These are phyloP conservation scores for Evansstolkia leycettana DNA, from an alignment of 495 filamentous ascomycete genomes.

Conservation along the genomic window DNA sequence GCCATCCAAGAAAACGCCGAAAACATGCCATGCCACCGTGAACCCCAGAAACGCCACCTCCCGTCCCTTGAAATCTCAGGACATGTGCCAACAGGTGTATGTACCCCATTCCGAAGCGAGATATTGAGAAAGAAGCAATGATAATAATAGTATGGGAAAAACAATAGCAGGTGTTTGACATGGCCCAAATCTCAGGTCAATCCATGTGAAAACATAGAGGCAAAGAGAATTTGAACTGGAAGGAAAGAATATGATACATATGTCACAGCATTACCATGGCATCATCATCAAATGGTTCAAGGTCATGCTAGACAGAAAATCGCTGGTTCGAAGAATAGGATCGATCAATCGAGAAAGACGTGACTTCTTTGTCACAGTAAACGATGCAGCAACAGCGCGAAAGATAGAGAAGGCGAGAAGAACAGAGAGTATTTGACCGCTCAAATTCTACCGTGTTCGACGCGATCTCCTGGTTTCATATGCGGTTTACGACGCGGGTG, in stretches of 20 bases:
- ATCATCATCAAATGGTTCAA: conserved; percentile 10
- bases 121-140: background rate
- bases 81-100: background rate
- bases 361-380: too few species aligned
- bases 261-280: conserved; percentile 12
- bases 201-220: conserved; percentile 2
- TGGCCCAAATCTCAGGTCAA: conserved; percentile 1
- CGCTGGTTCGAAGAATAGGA: background rate
- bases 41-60: conserved; percentile 1
- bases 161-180: conserved; percentile 2
- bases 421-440: background rate
- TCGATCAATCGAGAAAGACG: too few species aligned
- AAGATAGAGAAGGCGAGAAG: background rate
- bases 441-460: background rate
- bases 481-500: conserved; percentile 13
- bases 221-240: conserved; percentile 4
- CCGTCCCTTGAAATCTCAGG: conserved; percentile 1
- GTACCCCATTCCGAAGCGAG: background rate
- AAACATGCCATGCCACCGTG: conserved; percentile 10
- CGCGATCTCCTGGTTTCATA: background rate
- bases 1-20: conserved; percentile 4
- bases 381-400: too few species aligned
- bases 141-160: background rate
- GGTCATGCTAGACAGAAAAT: background rate
- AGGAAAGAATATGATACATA: conserved; percentile 22